A percentile compares a stretch with the other conserved stretches of the same genome.
These are phyloP conservation scores for Fusarium abutilonis DNA, from an alignment of 2,329 filamentous ascomycete species.

Conservation along the genomic window DNA sequence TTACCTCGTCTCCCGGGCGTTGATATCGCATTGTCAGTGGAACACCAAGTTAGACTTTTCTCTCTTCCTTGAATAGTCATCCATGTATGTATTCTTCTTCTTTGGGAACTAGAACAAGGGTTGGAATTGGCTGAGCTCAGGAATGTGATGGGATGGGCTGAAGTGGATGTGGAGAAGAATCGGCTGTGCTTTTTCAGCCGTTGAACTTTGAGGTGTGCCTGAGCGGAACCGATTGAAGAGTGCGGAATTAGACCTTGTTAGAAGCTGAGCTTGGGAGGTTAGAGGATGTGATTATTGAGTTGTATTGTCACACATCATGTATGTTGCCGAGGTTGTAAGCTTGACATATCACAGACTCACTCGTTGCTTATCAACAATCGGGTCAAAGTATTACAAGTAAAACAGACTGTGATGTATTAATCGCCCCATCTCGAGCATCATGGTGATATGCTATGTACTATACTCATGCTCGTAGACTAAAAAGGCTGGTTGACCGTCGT, in stretches of 20 bases:
- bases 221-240: too few relatives aligned
- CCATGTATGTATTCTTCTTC: background rate
- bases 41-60: background rate
- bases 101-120: slow-evolving; percentile 3
- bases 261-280: too few relatives aligned
- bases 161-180: slow-evolving; percentile 23
- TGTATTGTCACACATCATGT: too few relatives aligned
- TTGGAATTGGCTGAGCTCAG: background rate
- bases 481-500: slow-evolving; percentile 10
- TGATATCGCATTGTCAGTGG: background rate
- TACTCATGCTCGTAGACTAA: background rate
- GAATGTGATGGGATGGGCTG: slow-evolving; percentile 10
- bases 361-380: too few relatives aligned
- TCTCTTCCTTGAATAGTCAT: background rate
- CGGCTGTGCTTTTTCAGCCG: background rate
- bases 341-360: too few relatives aligned
- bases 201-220: too few relatives aligned
- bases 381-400: slow-evolving; percentile 1
- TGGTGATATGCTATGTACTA: slow-evolving; percentile 3
- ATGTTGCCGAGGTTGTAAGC: too few relatives aligned
- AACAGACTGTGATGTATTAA: slow-evolving; percentile 17
- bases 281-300: too few relatives aligned
- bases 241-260: too few relatives aligned
- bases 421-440: slow-evolving; percentile 1
- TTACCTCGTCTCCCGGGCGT: background rate